Conservation (phyloP, 169 alveolate species). For the Miamiensis avidus region DNA sequence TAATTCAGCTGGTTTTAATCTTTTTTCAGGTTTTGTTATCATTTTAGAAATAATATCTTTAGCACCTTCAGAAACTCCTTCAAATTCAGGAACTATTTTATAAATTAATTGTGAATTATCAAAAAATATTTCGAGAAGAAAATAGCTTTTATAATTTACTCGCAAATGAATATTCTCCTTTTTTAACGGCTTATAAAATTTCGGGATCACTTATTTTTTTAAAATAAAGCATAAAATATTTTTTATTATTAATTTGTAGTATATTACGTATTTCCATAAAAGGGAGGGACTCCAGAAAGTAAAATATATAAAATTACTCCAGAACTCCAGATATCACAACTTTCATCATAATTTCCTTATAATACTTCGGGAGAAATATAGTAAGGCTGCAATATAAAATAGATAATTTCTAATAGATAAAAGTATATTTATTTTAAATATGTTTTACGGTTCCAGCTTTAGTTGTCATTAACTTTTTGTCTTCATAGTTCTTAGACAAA, state of each 20-base stretch:
- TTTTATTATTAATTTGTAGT: too few relatives aligned
- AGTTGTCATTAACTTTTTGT: constrained; percentile 34
- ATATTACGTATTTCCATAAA: constrained; percentile 31
- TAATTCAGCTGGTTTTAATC: constrained; percentile 61
- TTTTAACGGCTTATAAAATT: constrained; percentile 43
- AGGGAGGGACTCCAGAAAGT: constrained; percentile 50
- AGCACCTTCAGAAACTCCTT: constrained; percentile 62
- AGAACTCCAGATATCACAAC: constrained; percentile 47
- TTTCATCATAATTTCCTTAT: constrained; percentile 47
- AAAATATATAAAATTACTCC: constrained; percentile 48
- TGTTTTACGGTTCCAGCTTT: constrained; percentile 49
- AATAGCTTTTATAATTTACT: not conserved
- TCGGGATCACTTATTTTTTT: constrained; percentile 22
- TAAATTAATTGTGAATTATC: not conserved
- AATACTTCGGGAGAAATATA: constrained; percentile 48
- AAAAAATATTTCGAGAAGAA: too few relatives aligned
- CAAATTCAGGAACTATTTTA: constrained; percentile 57
- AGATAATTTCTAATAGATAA: too few relatives aligned
- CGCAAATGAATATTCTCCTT: constrained; percentile 35
- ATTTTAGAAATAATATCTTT: constrained; percentile 62
- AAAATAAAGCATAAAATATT: too few relatives aligned
- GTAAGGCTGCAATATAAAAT: constrained; percentile 14
- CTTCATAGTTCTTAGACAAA: constrained; percentile 40
- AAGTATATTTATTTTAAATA: too few relatives aligned
- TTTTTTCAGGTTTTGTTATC: constrained; percentile 62